Conservation (phyloP, 2,329 filamentous ascomycete species). For the Penicillium aurantiogriseum region DNA sequence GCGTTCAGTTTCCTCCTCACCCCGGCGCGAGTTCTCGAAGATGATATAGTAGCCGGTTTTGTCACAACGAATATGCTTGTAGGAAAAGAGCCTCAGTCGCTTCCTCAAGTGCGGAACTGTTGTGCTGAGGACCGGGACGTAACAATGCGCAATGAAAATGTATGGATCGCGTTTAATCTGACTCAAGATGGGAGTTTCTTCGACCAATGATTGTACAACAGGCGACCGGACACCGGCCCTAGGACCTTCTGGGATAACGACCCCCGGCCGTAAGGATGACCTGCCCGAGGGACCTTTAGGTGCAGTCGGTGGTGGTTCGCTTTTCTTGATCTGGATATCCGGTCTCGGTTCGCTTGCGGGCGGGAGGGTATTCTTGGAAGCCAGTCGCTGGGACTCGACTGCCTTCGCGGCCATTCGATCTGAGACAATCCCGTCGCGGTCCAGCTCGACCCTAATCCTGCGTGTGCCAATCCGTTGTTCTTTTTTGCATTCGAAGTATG, state of each 20-base stretch:
- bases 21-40: constrained; percentile 76
- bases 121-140: constrained; percentile 80
- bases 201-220: constrained; percentile 54
- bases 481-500: constrained; percentile 69
- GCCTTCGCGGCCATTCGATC: constrained; percentile 72
- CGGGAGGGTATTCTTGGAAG: constrained; percentile 36
- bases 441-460: constrained; percentile 77
- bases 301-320: constrained; percentile 74
- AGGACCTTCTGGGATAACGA: constrained; percentile 41
- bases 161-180: constrained; percentile 79
- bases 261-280: constrained; percentile 36
- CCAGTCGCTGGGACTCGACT: constrained; percentile 65
- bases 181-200: constrained; percentile 64
- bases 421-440: constrained; percentile 83
- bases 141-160: constrained; percentile 81
- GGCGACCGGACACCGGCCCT: constrained; percentile 35
- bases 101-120: constrained; percentile 90
- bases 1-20: constrained; percentile 75
- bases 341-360: constrained; percentile 31
- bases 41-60: constrained; percentile 84
- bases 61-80: constrained; percentile 80
- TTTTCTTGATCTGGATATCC: constrained; percentile 46
- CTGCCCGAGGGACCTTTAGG: constrained; percentile 77
- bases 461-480: constrained; percentile 76
- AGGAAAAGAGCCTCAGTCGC: constrained; percentile 76